Conservation (phyloP, 2,329 filamentous ascomycete genomes). For the Colletotrichum sp. region DNA sequence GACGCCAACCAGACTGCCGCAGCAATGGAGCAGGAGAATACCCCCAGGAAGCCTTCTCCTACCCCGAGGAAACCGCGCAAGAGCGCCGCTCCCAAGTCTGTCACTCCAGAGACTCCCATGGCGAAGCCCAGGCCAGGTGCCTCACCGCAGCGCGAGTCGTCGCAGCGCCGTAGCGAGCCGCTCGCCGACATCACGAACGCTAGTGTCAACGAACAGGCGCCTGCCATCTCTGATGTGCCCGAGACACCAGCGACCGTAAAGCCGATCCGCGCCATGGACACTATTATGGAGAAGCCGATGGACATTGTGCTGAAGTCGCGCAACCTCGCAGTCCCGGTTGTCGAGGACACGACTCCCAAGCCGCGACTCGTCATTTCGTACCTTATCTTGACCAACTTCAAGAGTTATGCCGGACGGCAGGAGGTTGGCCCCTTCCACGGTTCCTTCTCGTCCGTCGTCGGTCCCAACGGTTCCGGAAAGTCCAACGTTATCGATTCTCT, state of each 20-base stretch:
- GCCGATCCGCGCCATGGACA: conserved; percentile 77
- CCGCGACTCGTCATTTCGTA: conserved; percentile 92
- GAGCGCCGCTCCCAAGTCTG: conserved; percentile 53
- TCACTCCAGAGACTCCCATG: conserved; percentile 38
- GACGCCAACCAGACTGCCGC: conserved; percentile 38
- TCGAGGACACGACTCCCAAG: conserved; percentile 79
- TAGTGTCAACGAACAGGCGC: conserved; percentile 66
- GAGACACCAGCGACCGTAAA: conserved; percentile 61
- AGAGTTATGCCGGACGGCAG: conserved; percentile 95
- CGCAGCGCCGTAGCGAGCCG: conserved; percentile 58
- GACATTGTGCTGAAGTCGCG: conserved; percentile 91
- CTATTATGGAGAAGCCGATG: conserved; percentile 85
- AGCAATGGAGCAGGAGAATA: conserved; percentile 29
- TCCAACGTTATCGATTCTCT: conserved; percentile 99
- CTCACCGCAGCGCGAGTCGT: conserved; percentile 59
- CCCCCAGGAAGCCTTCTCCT: conserved; percentile 48
- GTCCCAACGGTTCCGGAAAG: conserved; percentile 97
- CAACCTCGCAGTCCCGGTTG: conserved; percentile 68
- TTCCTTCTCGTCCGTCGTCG: conserved; percentile 97
- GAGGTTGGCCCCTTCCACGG: conserved; percentile 96
- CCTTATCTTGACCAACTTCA: conserved; percentile 94
- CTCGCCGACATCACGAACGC: conserved; percentile 76
- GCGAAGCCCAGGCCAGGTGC: conserved; percentile 59
- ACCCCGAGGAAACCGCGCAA: conserved; percentile 66
- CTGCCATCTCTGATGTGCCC: conserved; percentile 39